Conservation (phyloP, 805 yeast genomes). For the Pichia exigua region DNA sequence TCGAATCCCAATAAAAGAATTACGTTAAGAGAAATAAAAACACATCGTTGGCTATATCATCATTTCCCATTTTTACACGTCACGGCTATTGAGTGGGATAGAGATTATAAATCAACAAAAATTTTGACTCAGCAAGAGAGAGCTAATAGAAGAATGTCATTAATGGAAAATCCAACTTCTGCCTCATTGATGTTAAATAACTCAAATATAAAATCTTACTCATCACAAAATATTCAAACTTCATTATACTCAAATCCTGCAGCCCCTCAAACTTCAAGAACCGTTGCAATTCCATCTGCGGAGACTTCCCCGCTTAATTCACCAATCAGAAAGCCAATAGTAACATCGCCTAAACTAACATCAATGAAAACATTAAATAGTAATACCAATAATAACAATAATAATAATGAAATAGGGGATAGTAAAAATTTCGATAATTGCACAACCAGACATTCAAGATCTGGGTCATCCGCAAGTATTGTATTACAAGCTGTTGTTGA, state of each 20-base stretch:
- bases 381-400: too few species aligned
- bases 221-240: constrained; percentile 32
- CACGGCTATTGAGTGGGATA: constrained; percentile 89
- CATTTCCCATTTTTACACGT: constrained; percentile 76
- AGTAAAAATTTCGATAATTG: not conserved
- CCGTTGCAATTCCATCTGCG: constrained; percentile 27
- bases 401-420: not conserved
- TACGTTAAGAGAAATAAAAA: constrained; percentile 56
- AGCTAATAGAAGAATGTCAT: constrained; percentile 32
- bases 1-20: constrained; percentile 79
- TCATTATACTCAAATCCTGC: constrained; percentile 45
- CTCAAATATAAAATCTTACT: constrained; percentile 28
- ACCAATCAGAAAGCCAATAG: constrained; percentile 14
- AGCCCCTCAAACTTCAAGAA: constrained; percentile 57
- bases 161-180: constrained; percentile 38
- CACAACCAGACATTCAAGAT: constrained; percentile 10
- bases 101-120: constrained; percentile 38
- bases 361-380: not conserved
- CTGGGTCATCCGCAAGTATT: constrained; percentile 50
- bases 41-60: constrained; percentile 85
- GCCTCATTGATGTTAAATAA: constrained; percentile 31
- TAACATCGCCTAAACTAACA: not conserved
- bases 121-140: constrained; percentile 19
- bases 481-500: constrained; percentile 71
- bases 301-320: constrained; percentile 22